Base-by-base conservation (phyloP, 352 stramenopile species). In the Phytophthora nicotianae region DNA sequence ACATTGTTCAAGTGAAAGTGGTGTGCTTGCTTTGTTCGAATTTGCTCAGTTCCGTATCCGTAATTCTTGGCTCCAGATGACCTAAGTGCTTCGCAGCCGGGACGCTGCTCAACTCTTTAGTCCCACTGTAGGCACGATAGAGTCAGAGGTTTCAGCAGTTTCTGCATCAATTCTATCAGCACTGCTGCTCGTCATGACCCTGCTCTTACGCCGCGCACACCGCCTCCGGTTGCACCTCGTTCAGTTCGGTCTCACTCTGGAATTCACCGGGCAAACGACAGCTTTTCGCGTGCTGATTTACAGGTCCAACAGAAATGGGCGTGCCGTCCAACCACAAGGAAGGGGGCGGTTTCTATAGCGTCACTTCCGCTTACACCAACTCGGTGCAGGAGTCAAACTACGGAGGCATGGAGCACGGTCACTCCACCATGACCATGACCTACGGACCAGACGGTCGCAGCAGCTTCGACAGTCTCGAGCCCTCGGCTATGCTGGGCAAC, bases 381-480 rank as follows among this genome's bases (percentile, higher is more conserved):
- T 75, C 67, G 33, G 63, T 64, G 43, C 55, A 50, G 43, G 50
- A 70, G 23, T 50, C 51, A 23, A 58, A 42, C 21, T 68, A 59
- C 57, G 60, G 35, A 32, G 59, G 69, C 41, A 66, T 70, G 54
- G 72, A 79, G 21, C 67, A 74, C 57, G 40, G 52, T 32, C 50
- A 57, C 23, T 71, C 68, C 16, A 56, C 54, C 17, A 60, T 79
- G 49, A 60, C 62, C 14, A 64, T 68, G 62, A 66, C 58, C 5
- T 70, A 68, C 38, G 60, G 63, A 13, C 43, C 61, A 5, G 65
- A 74, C 24, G 57, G 55, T 8, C 65, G 65, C 53, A 57, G 33
- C 48, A 72, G 56, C 43, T 58, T 69, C 24, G 72, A 78, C 29
- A 79, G 64, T 37, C 24, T 65, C 46, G 68, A 76, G 38, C 72